Base-by-base conservation (phyloP, 345 rosid genomes). In the Moringa oleifera region DNA sequence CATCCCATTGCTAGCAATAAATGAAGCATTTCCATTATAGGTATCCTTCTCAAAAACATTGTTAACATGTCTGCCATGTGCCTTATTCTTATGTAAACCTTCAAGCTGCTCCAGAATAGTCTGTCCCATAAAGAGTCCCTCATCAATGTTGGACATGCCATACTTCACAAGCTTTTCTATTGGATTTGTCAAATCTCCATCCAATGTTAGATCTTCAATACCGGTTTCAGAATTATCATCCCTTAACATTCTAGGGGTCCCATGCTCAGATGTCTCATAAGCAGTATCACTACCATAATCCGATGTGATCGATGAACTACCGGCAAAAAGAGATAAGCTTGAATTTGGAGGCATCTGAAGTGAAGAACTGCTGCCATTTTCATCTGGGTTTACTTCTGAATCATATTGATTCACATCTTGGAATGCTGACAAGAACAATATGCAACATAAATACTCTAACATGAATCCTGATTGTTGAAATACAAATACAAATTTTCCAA, bases 261-360 rank as follows among this genome's bases (percentile, higher is more conserved):
- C 96, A 79, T 82, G 45, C 55, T 91, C 99, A 68, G 98, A 95
- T 36, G 93, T 78, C 71, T 91, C 99, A 70, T 83, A 91, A 70
- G 87, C 95, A 75, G 88, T 87, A 70, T 95, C 97, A 70, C 97
- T 95, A 46, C 97, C 97, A 80, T 84, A 87, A 70, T 95, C 99
- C 25, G 99, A 89, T 50, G 88, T 69, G 31, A 95, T 62, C 47
- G 97, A 87, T 55, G 88, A 85, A 80, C 86, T 63, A 53, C 85
- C 92, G 52, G 83, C 75, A 73, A 73, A 53, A 51, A 67, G 79
- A 72, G 88, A 79, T 59, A 77, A 59, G 67, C 83, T 79, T 68
- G 84, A 81, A 71, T 75, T 64, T 61, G 77, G 69, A 72, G 78
- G 84, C 53, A 67, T 61, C 58, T 73, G 76, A 66, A 77, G 73